Conservation (phyloP, 345 rosid genomes). For the Brassica carinata region DNA sequence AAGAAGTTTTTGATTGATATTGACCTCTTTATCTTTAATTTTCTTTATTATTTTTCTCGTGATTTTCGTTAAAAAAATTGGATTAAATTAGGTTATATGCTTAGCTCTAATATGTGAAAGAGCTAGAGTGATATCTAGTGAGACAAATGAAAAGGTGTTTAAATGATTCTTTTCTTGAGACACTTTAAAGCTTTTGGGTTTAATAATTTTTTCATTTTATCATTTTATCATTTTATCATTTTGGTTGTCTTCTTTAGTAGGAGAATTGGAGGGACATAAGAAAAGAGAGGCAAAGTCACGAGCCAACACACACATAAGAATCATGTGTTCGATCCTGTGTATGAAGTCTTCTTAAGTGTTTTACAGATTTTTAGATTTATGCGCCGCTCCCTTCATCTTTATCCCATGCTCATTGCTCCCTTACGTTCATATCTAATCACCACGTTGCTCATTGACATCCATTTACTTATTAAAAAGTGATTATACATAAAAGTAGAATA, state of each 20-base stretch:
- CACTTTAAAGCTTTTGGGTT: conserved; percentile 26
- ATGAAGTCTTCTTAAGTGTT: conserved; percentile 12
- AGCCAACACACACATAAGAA: conserved; percentile 33
- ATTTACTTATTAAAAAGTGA: not conserved
- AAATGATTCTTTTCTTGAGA: conserved; percentile 3
- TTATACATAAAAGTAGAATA: not conserved
- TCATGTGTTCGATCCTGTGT: conserved; percentile 35
- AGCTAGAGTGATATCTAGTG: not conserved
- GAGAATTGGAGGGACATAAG: conserved; percentile 23
- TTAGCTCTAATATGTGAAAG: not conserved
- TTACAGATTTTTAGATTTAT: conserved; percentile 23
- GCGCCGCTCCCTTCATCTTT: conserved; percentile 43
- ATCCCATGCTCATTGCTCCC: conserved; percentile 35
- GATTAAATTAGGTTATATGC: not conserved
- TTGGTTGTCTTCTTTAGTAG: conserved; percentile 12
- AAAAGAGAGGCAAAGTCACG: conserved; percentile 46
- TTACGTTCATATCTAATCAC: conserved; percentile 23
- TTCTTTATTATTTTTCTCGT: not conserved
- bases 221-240: not conserved
- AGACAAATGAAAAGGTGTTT: not conserved
- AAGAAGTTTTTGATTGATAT: not conserved
- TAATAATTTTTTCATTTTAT: not conserved
- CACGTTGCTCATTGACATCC: not conserved
- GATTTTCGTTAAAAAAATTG: not conserved
- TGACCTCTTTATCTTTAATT: not conserved